These are phyloP conservation scores for Candida vartiovaarae DNA, from an alignment of 805 yeast genomes.

Conservation along the genomic window DNA sequence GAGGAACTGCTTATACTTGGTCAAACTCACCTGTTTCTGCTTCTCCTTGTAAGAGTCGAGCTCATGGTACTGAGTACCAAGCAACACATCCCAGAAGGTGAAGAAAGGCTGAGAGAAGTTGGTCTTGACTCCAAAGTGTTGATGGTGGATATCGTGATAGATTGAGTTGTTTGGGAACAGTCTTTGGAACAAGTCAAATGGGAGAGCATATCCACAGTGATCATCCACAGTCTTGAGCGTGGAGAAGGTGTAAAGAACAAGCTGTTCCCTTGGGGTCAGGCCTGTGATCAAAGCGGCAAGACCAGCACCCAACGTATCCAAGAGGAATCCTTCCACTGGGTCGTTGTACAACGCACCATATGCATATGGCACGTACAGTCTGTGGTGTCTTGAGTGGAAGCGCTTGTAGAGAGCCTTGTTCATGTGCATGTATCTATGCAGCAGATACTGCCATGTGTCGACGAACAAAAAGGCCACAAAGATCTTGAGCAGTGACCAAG, in stretches of 20 bases:
- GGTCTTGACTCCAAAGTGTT: constrained; percentile 87
- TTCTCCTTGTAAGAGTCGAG: constrained; percentile 56
- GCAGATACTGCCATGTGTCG: constrained; percentile 93
- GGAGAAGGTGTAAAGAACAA: constrained; percentile 73
- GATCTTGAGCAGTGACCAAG: constrained; percentile 52
- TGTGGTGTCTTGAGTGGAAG: constrained; percentile 92
- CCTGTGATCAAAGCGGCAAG: constrained; percentile 58
- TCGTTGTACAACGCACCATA: constrained; percentile 94
- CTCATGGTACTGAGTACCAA: constrained; percentile 65
- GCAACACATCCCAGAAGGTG: constrained; percentile 80
- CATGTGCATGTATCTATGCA: constrained; percentile 84
- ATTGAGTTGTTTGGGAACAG: constrained; percentile 93
- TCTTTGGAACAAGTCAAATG: constrained; percentile 84
- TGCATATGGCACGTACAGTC: constrained; percentile 93
- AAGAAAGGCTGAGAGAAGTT: constrained; percentile 96
- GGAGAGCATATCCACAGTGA: constrained; percentile 96
- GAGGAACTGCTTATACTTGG: constrained; percentile 53
- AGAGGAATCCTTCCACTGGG: constrained; percentile 86
- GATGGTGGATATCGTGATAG: constrained; percentile 97
- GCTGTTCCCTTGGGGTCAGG: constrained; percentile 70
- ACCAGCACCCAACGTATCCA: constrained; percentile 92
- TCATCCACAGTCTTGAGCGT: constrained; percentile 97
- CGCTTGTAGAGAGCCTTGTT: constrained; percentile 68
- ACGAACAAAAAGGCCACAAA: constrained; percentile 61
- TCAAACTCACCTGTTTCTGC: constrained; percentile 62